A percentile compares a stretch with the other conserved stretches of the same genome.
Evolutionary conservation across 2,329 filamentous ascomycete genomes (phyloP).

Genomic region (Fusarium foetens): DNA sequence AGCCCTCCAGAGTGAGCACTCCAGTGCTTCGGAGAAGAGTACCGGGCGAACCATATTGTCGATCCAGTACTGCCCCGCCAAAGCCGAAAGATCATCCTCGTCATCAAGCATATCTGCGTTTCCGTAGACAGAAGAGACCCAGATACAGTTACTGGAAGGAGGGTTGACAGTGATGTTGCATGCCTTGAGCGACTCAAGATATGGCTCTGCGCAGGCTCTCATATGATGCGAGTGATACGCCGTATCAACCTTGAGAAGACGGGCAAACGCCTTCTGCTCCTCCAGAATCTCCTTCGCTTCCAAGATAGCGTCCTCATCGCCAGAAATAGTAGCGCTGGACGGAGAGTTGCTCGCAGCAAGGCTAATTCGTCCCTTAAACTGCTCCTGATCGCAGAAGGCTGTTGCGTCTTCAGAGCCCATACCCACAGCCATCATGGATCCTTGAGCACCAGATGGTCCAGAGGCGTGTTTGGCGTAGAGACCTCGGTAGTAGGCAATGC

Average conservation of each 20-base stretch:
- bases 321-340: background rate
- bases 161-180: background rate
- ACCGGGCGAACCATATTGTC: conserved; percentile 3
- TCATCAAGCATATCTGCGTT: background rate
- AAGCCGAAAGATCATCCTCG: background rate
- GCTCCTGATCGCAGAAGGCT: background rate
- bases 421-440: conserved; percentile 6
- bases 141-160: background rate
- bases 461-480: background rate
- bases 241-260: conserved; percentile 1
- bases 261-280: background rate
- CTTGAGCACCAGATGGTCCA: background rate
- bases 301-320: background rate
- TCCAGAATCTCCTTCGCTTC: background rate
- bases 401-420: background rate
- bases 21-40: background rate
- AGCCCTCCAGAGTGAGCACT: background rate
- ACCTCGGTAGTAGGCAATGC: conserved; percentile 4
- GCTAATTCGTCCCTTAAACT: background rate
- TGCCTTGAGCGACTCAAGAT: background rate
- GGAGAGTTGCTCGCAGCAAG: conserved; percentile 10
- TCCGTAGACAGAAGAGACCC: conserved; percentile 1
- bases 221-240: conserved; percentile 9
- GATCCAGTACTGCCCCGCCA: background rate
- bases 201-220: background rate